A percentile compares a stretch with the other conserved stretches of the same genome.
phyloP scores from a whole-genome alignment of 805 yeast species.

The Yamadazyma olivae region DNA sequence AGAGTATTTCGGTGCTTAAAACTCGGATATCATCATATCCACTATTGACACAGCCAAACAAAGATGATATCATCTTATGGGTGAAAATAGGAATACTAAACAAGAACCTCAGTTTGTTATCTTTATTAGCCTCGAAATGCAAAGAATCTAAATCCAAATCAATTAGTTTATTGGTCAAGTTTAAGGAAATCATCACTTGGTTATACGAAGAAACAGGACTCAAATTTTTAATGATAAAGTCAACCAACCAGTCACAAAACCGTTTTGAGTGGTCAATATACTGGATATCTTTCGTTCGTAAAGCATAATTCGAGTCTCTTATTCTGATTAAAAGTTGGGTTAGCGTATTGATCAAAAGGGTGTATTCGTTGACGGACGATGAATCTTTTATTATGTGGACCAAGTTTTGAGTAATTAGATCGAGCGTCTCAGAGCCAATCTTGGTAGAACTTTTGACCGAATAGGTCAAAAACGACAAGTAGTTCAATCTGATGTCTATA shows the following conservation, averaged over 20 bases:
- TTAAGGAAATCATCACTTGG: constrained; percentile 18
- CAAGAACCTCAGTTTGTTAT: constrained; percentile 9
- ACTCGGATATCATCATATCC: constrained; percentile 77
- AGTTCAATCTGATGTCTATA: constrained; percentile 4
- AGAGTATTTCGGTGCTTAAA: constrained; percentile 43
- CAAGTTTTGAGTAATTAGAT: constrained; percentile 35
- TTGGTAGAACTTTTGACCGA: constrained; percentile 40
- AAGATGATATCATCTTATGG: constrained; percentile 37
- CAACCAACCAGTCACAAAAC: constrained; percentile 50
- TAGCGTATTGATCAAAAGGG: constrained; percentile 59
- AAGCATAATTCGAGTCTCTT: constrained; percentile 61
- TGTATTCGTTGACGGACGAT: constrained; percentile 49
- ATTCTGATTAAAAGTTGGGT: constrained; percentile 62
- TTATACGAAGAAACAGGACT: constrained; percentile 50
- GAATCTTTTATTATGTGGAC: constrained; percentile 4
- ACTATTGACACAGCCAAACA: constrained; percentile 62
- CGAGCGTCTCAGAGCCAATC: constrained; percentile 44
- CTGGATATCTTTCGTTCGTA: constrained; percentile 25
- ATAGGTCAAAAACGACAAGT: constrained; percentile 5
- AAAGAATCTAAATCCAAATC: constrained; percentile 10
- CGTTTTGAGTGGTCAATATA: constrained; percentile 5
- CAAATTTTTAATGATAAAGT: constrained; percentile 30
- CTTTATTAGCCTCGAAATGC: background rate
- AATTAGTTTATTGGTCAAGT: constrained; percentile 13
- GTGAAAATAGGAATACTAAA: constrained; percentile 11